Evolutionary conservation across 192 early-diverging fungal genomes (phyloP), one percentile per base, ranked within the genome.

Genomic region (Geranomyces michiganensis): DNA sequence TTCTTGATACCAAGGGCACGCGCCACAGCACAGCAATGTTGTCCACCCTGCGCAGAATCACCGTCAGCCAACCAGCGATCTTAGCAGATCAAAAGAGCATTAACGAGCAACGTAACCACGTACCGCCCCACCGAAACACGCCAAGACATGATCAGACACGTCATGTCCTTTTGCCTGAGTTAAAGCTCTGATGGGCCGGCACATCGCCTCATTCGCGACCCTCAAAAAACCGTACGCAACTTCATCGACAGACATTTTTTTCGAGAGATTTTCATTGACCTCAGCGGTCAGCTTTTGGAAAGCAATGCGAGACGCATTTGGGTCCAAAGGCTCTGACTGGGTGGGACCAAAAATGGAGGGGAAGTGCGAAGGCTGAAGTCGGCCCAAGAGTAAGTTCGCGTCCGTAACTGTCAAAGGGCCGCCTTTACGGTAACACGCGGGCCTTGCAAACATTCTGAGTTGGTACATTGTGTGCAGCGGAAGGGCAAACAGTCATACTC

Each of bases 181-280:
- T 62, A 99, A 78, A 12, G 91, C 89, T 19, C 95, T 85, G 62
- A 99, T 97, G 0, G 95, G 95, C 44, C 95, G 82, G 78, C 94
- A 93, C 97, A 99, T 99, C 0, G 90, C 83, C 75, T 99, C 95
- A 72, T 97, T 97, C 13, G 97, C 97, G 12, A 99, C 94, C 68
- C 93, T 91, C 65, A 97, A 82, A 72, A 96, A 99, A 22, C 97
- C 97, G 76, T 88, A 92, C 0, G 94, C 97, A 59, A 95, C 87
- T 59, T 97, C 93, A 70, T 96, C 95, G 1, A 91, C 48, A 7
- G 84, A 82, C 85, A 93, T 94, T 61, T 12, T 29, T 14, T 30
- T 15, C 8, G 31, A 15, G 27, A 62, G 22, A 29, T 76, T 80
- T 2, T 51, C 61, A 72, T 94, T 94, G 32, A 96, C 90, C 19